Evolutionary conservation across 345 rosid species (phyloP).

Genomic region (Rhizophora apiculata): DNA sequence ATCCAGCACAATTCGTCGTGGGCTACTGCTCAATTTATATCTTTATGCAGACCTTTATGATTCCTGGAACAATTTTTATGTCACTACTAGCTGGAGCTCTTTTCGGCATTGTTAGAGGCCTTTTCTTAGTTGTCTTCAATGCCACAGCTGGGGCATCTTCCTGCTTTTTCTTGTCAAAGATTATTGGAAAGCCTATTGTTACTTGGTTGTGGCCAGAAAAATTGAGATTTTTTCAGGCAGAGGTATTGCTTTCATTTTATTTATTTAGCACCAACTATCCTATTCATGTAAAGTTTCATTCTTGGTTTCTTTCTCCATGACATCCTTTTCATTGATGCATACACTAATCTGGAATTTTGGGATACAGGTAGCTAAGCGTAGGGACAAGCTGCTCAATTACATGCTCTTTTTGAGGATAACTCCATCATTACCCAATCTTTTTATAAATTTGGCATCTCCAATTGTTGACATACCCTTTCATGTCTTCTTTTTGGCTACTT

Average conservation of each 20-base stretch:
- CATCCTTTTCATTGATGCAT: too few species aligned
- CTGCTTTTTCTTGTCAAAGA: slow-evolving; percentile 83
- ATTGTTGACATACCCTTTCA: slow-evolving; percentile 93
- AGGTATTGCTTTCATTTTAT: slow-evolving; percentile 44
- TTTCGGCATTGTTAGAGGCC: slow-evolving; percentile 81
- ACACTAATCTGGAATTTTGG: background rate
- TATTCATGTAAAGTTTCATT: background rate
- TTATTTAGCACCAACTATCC: background rate
- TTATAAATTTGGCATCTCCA: slow-evolving; percentile 94
- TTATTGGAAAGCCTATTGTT: slow-evolving; percentile 88
- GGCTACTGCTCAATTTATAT: slow-evolving; percentile 95
- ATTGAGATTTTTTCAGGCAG: slow-evolving; percentile 86
- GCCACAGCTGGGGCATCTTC: slow-evolving; percentile 93
- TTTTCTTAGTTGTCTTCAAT: slow-evolving; percentile 81
- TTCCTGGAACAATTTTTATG: slow-evolving; percentile 98
- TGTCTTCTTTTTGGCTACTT: slow-evolving; percentile 84
- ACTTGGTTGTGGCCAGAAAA: slow-evolving; percentile 97
- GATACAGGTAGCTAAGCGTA: slow-evolving; percentile 75
- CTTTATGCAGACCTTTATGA: slow-evolving; percentile 99
- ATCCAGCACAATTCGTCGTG: slow-evolving; percentile 75
- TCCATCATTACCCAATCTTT: slow-evolving; percentile 90
- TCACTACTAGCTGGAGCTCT: slow-evolving; percentile 97
- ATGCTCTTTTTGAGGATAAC: slow-evolving; percentile 96
- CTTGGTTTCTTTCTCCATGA: too few species aligned
- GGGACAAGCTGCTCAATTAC: slow-evolving; percentile 89